These are phyloP conservation scores for Omphalea diandra DNA, from an alignment of 441 rosid genomes.

Conservation along the genomic window DNA sequence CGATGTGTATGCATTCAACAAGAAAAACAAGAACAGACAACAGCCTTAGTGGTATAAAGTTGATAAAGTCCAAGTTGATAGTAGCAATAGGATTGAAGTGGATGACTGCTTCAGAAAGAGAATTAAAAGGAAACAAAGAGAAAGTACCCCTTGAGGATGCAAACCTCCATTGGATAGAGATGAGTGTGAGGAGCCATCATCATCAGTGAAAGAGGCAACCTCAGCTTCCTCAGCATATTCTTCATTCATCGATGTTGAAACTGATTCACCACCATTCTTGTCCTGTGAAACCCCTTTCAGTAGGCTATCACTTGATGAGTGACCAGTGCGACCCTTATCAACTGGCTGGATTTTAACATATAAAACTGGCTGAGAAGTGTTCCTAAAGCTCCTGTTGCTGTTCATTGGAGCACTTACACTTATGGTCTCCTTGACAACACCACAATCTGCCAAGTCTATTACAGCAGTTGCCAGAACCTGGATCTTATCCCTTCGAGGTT, in stretches of 20 bases:
- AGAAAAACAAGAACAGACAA: not conserved
- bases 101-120: constrained; percentile 10
- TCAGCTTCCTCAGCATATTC: constrained; percentile 56
- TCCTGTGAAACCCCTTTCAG: constrained; percentile 48
- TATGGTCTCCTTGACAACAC: constrained; percentile 44
- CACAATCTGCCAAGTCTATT: constrained; percentile 72
- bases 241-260: constrained; percentile 50
- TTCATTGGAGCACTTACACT: constrained; percentile 48
- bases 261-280: constrained; percentile 54
- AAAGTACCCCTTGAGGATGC: constrained; percentile 42
- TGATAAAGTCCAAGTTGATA: constrained; percentile 5
- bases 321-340: no score
- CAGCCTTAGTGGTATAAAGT: not conserved
- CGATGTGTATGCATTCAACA: not conserved
- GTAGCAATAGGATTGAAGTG: not conserved
- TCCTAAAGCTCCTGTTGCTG: constrained; percentile 60
- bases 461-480: constrained; percentile 68
- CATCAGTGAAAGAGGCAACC: constrained; percentile 72
- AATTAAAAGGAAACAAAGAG: constrained; percentile 29
- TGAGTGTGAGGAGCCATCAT: constrained; percentile 57
- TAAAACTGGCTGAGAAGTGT: constrained; percentile 47
- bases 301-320: constrained; percentile 35
- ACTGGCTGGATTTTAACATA: constrained; percentile 58
- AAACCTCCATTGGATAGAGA: no score
- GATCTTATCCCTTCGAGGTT: constrained; percentile 53